Base-by-base conservation (phyloP, 2,329 filamentous ascomycete genomes). In the Colletotrichum plurivorum region DNA sequence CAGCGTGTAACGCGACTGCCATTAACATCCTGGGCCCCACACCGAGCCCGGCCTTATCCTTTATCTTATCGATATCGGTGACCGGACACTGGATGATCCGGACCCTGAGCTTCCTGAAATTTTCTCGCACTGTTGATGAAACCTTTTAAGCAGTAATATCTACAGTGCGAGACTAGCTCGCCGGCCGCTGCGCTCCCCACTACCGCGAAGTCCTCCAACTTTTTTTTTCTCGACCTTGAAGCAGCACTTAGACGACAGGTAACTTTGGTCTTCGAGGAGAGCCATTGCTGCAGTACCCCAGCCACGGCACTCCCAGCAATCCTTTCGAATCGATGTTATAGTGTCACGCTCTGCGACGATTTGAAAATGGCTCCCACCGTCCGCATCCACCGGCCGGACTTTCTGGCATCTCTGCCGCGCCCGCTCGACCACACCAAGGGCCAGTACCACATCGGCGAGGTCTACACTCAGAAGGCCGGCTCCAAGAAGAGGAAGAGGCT, bases 301-400 rank as follows among this genome's bases (percentile, higher is more conserved):
- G 52, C 51, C 43, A 8, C 43, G 63, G 55, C 63, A 55, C 51
- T 18, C 49, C 52, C 43, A 36, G 41, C 18, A 60, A 27, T 9
- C 18, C 22, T 54, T 36, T 20, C 31, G 41, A 25, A 58, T 57
- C 16, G 20, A 52, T 31, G 39, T 9, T 10, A 22, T 15, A 43
- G 43, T 16, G 25, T 22, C 22, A 48, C 20, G 22, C 45, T 57
- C 52, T 46, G 46, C 45, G 62, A 66, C 7, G 12, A 52, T 39
- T 27, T 73, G 74, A 43, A 36, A 46, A 90, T 90, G 88, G 84
- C 87, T 73, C 85, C 87, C 52, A 86, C 87, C 71, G 89, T 90
- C 74, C 86, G 87, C 71, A 85, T 92, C 64, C 88, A 91, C 76
- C 86, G 86, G 80, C 89, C 90, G n/a, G 90, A 89, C 75, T 85